Base-by-base conservation (phyloP, 495 filamentous ascomycete species). In the Neurospora sp. region DNA sequence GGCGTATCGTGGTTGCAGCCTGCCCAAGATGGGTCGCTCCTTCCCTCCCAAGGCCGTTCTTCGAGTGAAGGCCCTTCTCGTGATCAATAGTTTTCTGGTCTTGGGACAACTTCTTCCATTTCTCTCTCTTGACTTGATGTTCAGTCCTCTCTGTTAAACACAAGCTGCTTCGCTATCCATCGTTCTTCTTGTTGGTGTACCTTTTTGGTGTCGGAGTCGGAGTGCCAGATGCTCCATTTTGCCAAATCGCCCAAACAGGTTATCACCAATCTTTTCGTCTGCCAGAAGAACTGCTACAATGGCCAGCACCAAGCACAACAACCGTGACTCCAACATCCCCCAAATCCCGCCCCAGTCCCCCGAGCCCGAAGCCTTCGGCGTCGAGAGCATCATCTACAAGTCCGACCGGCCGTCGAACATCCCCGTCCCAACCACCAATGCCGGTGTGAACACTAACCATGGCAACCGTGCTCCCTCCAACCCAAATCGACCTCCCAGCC, bases 321-420 rank as follows among this genome's bases (percentile, higher is more conserved):
- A 37, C 20, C 23, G 42, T 5, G 18, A 78, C 78, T 78, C 73
- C 76, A n/a, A 71, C 40, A 14, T 69, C 72, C 10, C 39, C 59
- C 48, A 73, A 69, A 70, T 73, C 74, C 14, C 76, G 54, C 39
- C 72, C 70, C 27, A 78, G 75, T 71, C 59, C 73, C 69, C 76
- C 70, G 23, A 39, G 42, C 39, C 37, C 71, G 39, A 74, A 76
- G 23, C 73, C n/a, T n/a, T 75, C 75, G 2, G 77, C 75, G 70
- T 27, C 2, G 79, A 77, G 11, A 78, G 77, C 70, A 70, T 66
- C 27, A 66, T 78, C 71, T 76, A 76, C 73, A 78, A 75, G 20
- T 73, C 78, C 1, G 79, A 78, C 14, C 73, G 75, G 18, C 74
- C 72, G 5, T 75, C 78, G 20, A 77, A 77, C 71, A 79, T 77